A percentile compares a stretch with the other conserved stretches of the same genome.
phyloP scores from a whole-genome alignment of 441 rosid genomes.

The Euphorbia celastroides region DNA sequence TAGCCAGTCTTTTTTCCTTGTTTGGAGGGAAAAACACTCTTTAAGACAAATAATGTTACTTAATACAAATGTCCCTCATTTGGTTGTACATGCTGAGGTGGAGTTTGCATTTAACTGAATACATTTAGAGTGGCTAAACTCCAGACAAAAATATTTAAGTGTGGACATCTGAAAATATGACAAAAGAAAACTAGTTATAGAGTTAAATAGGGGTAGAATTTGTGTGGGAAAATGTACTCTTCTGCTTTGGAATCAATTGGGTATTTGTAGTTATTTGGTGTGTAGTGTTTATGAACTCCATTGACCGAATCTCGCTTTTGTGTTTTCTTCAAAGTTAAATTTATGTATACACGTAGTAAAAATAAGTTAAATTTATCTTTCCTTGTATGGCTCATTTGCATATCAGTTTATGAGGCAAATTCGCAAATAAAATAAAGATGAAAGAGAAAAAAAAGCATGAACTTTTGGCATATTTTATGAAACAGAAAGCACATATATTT shows the following conservation, averaged over 20 bases:
- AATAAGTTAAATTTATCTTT: too few species aligned
- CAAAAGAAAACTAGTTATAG: too few species aligned
- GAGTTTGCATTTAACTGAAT: too few species aligned
- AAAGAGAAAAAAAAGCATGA: not conserved
- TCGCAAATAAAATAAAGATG: too few species aligned
- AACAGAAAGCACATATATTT: not conserved
- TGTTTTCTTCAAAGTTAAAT: not conserved
- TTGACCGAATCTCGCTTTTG: not conserved
- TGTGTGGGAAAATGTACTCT: not conserved
- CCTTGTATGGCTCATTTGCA: too few species aligned
- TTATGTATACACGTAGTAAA: too few species aligned
- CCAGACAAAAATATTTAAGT: too few species aligned
- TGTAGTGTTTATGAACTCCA: not conserved
- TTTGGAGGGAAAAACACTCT: not conserved
- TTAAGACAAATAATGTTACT: not conserved
- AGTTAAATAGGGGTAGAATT: not conserved
- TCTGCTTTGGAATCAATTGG: not conserved
- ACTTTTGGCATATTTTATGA: not conserved
- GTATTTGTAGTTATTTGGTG: not conserved
- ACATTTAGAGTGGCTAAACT: too few species aligned
- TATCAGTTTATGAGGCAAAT: too few species aligned
- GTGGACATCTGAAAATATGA: too few species aligned
- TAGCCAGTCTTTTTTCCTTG: slow-evolving; percentile 3
- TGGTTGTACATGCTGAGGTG: too few species aligned
- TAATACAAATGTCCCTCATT: too few species aligned